Conservation (phyloP, 306 rosid species). For the Dalbergia oliveri region DNA sequence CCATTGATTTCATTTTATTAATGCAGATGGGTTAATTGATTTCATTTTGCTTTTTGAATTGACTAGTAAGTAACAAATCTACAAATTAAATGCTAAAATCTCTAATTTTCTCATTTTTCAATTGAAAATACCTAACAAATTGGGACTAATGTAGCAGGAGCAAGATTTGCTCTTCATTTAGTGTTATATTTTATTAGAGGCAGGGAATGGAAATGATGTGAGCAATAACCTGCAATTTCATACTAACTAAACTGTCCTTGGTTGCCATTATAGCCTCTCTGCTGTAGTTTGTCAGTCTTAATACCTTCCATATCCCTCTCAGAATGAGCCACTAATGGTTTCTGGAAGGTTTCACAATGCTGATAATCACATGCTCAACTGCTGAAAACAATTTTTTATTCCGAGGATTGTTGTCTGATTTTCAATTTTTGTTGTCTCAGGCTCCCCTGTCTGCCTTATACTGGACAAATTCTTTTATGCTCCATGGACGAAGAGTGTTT, state of each 20-base stretch:
- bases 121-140: constrained; percentile 7
- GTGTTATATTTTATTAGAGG: constrained; percentile 14
- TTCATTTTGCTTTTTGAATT: constrained; percentile 18
- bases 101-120: constrained; percentile 27
- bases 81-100: constrained; percentile 21
- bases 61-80: constrained; percentile 25
- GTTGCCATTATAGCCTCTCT: not conserved
- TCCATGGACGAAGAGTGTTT: too few species aligned
- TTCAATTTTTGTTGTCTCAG: not conserved
- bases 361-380: constrained; percentile 27
- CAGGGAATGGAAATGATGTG: constrained; percentile 10
- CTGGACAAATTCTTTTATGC: too few species aligned
- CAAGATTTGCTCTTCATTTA: not conserved
- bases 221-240: constrained; percentile 7
- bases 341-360: not conserved
- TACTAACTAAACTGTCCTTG: constrained; percentile 8
- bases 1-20: constrained; percentile 33
- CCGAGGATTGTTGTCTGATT: not conserved
- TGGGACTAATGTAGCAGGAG: not conserved
- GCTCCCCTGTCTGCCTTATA: too few species aligned
- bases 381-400: not conserved
- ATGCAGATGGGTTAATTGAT: not conserved
- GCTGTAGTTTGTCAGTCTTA: constrained; percentile 13
- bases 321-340: not conserved
- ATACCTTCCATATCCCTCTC: not conserved